A percentile compares a stretch with the other conserved stretches of the same genome.
phyloP scores from a whole-genome alignment of 768 basidiomycete species.

The Rhizopogon salebrosus region DNA sequence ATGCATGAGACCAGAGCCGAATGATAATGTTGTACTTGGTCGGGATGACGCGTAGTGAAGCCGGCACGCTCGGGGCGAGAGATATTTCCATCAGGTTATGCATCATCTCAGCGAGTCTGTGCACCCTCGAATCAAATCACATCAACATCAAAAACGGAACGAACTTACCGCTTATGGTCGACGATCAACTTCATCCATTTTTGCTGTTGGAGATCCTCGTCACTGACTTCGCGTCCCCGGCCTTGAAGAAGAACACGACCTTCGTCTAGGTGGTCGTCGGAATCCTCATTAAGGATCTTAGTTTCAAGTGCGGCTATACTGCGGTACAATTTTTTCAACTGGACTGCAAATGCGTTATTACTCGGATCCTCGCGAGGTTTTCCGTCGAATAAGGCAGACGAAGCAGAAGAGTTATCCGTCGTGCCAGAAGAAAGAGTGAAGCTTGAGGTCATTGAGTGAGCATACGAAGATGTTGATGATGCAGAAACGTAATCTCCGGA shows the following conservation, averaged over 20 bases:
- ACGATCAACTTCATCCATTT: conserved; percentile 68
- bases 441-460: conserved; percentile 57
- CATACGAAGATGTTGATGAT: conserved; percentile 71
- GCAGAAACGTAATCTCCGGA: conserved; percentile 71
- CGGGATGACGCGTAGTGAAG: conserved; percentile 84
- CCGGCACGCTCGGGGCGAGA: conserved; percentile 80
- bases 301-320: conserved; percentile 76
- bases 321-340: conserved; percentile 82
- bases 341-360: conserved; percentile 63
- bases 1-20: conserved; percentile 87
- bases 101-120: conserved; percentile 86
- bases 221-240: conserved; percentile 27
- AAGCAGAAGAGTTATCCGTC: conserved; percentile 70
- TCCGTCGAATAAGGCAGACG: conserved; percentile 65
- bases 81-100: conserved; percentile 85
- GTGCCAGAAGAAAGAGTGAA: conserved; percentile 73
- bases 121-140: conserved; percentile 8
- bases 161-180: conserved; percentile 81
- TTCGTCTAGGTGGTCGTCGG: conserved; percentile 46
- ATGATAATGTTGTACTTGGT: conserved; percentile 94
- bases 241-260: conserved; percentile 30
- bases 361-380: conserved; percentile 47
- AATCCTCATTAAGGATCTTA: conserved; percentile 60
- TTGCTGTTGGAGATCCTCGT: conserved; percentile 65
- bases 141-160: conserved; percentile 1